Percentiles rank a stretch among this genome's conserved stretches.
These are phyloP conservation scores for Cladophialophora bantiana DNA, from an alignment of 2,329 filamentous ascomycete species.

Conservation along the genomic window DNA sequence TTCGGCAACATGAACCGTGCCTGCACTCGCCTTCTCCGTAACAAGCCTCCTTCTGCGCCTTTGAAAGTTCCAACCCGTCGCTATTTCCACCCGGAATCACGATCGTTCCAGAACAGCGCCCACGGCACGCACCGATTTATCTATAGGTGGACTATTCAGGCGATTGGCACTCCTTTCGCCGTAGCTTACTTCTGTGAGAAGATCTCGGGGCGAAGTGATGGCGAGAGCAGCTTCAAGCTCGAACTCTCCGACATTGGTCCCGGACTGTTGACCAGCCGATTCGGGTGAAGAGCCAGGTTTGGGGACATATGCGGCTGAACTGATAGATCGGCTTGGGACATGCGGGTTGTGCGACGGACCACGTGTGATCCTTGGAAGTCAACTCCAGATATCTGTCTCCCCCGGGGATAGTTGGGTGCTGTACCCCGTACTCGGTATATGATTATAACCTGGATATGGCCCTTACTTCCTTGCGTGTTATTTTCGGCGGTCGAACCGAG, in stretches of 20 bases:
- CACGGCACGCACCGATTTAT: constrained; percentile 32
- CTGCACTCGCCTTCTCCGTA: not conserved
- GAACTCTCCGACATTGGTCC: constrained; percentile 24
- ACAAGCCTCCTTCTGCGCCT: not conserved
- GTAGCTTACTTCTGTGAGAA: constrained; percentile 33
- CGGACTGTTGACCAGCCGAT: constrained; percentile 26
- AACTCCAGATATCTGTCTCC: no score
- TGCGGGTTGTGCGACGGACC: not conserved
- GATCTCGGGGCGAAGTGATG: constrained; percentile 24
- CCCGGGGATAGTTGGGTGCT: no score
- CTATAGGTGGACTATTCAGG: constrained; percentile 34
- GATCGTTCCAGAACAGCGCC: constrained; percentile 25
- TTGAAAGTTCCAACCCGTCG: not conserved
- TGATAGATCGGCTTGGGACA: not conserved
- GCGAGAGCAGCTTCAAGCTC: constrained; percentile 26
- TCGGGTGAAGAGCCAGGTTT: constrained; percentile 25
- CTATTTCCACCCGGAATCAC: constrained; percentile 30
- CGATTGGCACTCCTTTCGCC: constrained; percentile 29
- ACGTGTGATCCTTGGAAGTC: no score
- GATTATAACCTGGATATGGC: no score
- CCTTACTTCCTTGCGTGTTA: no score
- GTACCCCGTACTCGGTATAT: no score
- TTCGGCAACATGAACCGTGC: not conserved
- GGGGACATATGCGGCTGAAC: constrained; percentile 16
- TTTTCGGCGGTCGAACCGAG: no score